Conservation (phyloP, 495 filamentous ascomycete genomes). For the Hamigera avellanea region DNA sequence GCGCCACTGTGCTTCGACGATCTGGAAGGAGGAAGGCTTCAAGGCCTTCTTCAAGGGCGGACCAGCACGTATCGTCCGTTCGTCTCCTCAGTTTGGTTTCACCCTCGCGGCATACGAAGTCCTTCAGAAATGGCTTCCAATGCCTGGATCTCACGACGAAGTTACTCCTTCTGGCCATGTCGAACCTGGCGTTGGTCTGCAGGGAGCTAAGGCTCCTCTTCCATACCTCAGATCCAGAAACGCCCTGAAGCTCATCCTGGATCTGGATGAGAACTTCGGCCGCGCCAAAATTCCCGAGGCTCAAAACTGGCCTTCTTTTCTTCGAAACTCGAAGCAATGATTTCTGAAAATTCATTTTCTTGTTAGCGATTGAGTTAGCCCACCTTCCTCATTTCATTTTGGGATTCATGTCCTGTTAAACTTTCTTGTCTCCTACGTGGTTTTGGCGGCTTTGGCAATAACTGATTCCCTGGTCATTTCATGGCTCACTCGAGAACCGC, state of each 20-base stretch:
- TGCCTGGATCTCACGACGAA: slow-evolving; percentile 54
- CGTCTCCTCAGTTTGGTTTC: slow-evolving; percentile 95
- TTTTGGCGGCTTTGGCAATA: too few relatives aligned
- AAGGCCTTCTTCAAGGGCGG: slow-evolving; percentile 97
- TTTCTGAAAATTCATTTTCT: slow-evolving; percentile 13
- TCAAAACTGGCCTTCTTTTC: slow-evolving; percentile 32
- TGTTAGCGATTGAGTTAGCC: slow-evolving; percentile 16
- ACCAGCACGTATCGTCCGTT: slow-evolving; percentile 84
- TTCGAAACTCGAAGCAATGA: slow-evolving; percentile 23
- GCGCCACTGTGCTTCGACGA: slow-evolving; percentile 73
- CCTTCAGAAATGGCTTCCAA: slow-evolving; percentile 70
- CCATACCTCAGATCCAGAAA: slow-evolving; percentile 81
- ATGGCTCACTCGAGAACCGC: too few relatives aligned
- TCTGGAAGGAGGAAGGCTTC: slow-evolving; percentile 85
- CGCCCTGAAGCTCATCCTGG: slow-evolving; percentile 92
- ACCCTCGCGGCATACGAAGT: slow-evolving; percentile 92
- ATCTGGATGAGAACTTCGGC: slow-evolving; percentile 87
- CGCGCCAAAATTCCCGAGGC: slow-evolving; percentile 45
- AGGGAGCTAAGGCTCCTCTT: slow-evolving; percentile 52
- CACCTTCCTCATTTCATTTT: slow-evolving; percentile 4
- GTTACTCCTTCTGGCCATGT: slow-evolving; percentile 28
- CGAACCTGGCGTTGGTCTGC: slow-evolving; percentile 45
- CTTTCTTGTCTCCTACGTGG: slow-evolving; percentile 7
- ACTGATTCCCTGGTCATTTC: too few relatives aligned
- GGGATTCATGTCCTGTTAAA: slow-evolving; percentile 5